Evolutionary conservation across 2,329 filamentous ascomycete species (phyloP).

Genomic region (Ophiocordyceps camponoti-rufipedis): DNA sequence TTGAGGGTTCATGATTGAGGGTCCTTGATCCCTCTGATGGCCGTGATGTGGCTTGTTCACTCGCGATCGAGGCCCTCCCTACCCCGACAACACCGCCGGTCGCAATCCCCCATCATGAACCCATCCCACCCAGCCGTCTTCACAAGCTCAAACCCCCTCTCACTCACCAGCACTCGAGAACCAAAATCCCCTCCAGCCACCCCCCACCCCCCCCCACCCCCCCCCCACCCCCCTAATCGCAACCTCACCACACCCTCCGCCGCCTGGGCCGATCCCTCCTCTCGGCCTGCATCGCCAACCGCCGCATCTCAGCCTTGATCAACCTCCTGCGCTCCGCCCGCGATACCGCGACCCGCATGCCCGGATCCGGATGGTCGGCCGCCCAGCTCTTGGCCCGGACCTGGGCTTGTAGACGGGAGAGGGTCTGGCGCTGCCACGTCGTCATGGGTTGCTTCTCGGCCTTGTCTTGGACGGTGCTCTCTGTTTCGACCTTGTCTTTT

Average conservation of each 20-base stretch:
- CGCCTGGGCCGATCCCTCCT: slow-evolving; percentile 35
- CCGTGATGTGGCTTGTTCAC: no score
- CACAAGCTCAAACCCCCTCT: no score
- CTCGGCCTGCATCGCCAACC: slow-evolving; percentile 24
- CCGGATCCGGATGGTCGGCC: slow-evolving; percentile 17
- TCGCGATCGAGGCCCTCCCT: no score
- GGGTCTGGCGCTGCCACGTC: slow-evolving; percentile 1
- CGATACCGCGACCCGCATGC: slow-evolving; percentile 3
- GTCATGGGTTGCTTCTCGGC: not conserved
- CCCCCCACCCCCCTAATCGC: no score
- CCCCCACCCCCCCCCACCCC: not conserved
- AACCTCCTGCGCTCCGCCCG: slow-evolving; percentile 31
- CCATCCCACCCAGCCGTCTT: no score
- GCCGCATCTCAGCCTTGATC: slow-evolving; percentile 39
- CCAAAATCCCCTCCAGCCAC: no score
- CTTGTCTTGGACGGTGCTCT: not conserved
- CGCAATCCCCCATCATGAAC: no score
- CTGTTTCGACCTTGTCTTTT: not conserved
- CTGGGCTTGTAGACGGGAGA: slow-evolving; percentile 9
- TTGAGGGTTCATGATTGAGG: no score
- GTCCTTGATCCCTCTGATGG: no score
- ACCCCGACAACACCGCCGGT: no score
- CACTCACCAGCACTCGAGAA: no score
- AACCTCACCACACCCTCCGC: slow-evolving; percentile 24
- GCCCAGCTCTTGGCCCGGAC: slow-evolving; percentile 14